Conservation (phyloP, 345 rosid species). For the Eucalyptus victrix region DNA sequence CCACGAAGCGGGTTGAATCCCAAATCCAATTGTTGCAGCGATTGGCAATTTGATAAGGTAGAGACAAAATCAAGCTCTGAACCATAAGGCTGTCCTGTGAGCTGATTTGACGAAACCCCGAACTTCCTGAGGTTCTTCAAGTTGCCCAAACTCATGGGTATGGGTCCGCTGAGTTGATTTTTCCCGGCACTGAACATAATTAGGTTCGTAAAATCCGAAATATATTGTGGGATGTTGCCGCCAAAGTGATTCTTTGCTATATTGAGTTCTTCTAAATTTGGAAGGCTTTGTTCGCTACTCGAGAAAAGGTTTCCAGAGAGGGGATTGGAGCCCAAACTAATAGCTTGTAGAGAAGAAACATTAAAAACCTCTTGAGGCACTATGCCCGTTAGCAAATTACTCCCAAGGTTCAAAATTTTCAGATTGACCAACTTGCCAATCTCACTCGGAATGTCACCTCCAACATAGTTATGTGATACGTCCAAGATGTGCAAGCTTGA, state of each 20-base stretch:
- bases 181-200: fast-evolving
- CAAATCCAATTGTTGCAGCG: fast-evolving
- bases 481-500: not conserved
- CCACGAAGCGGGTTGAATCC: too few relatives aligned
- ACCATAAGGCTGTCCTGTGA: fast-evolving
- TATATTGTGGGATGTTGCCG: not conserved
- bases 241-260: not conserved
- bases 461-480: not conserved
- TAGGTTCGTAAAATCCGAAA: not conserved
- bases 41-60: not conserved
- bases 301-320: not conserved
- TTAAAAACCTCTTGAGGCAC: not conserved
- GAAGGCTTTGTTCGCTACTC: not conserved
- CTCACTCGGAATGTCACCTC: not conserved
- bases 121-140: not conserved
- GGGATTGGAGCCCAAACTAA: fast-evolving
- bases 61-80: not conserved
- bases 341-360: fast-evolving
- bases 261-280: fast-evolving
- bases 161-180: not conserved
- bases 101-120: not conserved
- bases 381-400: not conserved
- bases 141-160: not conserved
- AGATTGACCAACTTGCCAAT: not conserved
- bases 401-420: fast-evolving